Percentiles rank a stretch among this genome's conserved stretches.
Evolutionary conservation across 2,329 filamentous ascomycete genomes (phyloP).

Genomic region (Penicillium occitanis): DNA sequence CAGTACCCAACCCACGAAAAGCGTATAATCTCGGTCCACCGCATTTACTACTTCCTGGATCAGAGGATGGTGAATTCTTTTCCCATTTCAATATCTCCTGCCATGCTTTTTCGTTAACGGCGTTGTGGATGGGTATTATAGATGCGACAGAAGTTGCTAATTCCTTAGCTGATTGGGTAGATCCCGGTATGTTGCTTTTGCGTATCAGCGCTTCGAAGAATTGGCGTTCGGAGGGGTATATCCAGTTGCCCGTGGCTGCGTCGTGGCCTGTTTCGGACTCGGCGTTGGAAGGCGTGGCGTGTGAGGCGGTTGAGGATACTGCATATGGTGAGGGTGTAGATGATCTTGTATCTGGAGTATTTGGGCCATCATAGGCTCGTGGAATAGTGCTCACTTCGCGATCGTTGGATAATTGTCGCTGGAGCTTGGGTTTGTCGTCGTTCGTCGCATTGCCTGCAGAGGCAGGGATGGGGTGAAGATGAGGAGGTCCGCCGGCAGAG

Average conservation of each 20-base stretch:
- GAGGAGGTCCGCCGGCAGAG: slow-evolving; percentile 38
- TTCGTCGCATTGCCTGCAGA: slow-evolving; percentile 26
- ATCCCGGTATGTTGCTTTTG: slow-evolving; percentile 73
- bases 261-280: slow-evolving; percentile 76
- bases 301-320: slow-evolving; percentile 24
- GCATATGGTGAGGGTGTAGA: slow-evolving; percentile 27
- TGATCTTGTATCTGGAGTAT: slow-evolving; percentile 26
- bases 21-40: slow-evolving; percentile 78
- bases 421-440: slow-evolving; percentile 31
- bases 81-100: slow-evolving; percentile 90
- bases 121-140: slow-evolving; percentile 96
- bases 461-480: slow-evolving; percentile 31
- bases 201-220: slow-evolving; percentile 97
- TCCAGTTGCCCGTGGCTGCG: slow-evolving; percentile 77
- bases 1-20: slow-evolving; percentile 67
- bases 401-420: slow-evolving; percentile 59
- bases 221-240: slow-evolving; percentile 95
- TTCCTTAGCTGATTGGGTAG: slow-evolving; percentile 41
- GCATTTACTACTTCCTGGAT: slow-evolving; percentile 62
- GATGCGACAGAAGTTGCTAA: slow-evolving; percentile 75
- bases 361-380: slow-evolving; percentile 49
- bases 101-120: slow-evolving; percentile 97
- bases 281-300: slow-evolving; percentile 62
- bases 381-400: slow-evolving; percentile 81
- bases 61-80: slow-evolving; percentile 58